Evolutionary conservation across 2,329 filamentous ascomycete species (phyloP), one percentile per base, ranked within the genome.

Genomic region (Xylaria sp.): DNA sequence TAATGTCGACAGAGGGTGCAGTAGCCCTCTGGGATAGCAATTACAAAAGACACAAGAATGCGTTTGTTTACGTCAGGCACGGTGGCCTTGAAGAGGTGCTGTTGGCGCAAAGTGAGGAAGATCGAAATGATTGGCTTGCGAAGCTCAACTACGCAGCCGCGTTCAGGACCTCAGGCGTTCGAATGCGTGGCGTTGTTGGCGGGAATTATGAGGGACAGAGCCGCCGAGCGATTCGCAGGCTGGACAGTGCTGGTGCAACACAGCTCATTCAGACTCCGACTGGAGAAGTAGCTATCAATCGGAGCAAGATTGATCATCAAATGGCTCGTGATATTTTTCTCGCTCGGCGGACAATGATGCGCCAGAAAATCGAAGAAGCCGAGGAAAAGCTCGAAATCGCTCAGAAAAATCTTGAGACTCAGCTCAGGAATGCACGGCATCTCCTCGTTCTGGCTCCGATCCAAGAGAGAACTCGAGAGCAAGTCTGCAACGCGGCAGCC

Each of bases 101-200:
- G 46, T 84, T 98, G 20, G 95, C 96, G 5, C 94, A 98, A 75
- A 94, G 90, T 62, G 96, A 99, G 75, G 85, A 89, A 1, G 96
- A 99, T 75, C 90, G 97, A 86, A 97, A 98, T 76, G 96, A 99
- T 78, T 99, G 96, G 96, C 84, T 99, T 33, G 93, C 92, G 8
- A 96, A 97, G 77, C 87, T 99, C 69, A 99, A 99, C 79, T 98
- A 98, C 78, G 95, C 95, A 41, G 94, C 96, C 9, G 93, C 96
- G 0, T 98, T 98, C 80, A 89, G 94, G 74, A 97, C 94, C 0
- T 93, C 94, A 6, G 94, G 95, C 13, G 94, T 98, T 6, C 89
- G 94, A 52, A 97, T 97, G 86, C 89, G 95, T 74, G 94, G 94
- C 25, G 91, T 97, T 66, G 87, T 96, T 62, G 94, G 93, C 13